Evolutionary conservation across 306 rosid genomes (phyloP).

Genomic region (Rosa lucieae): DNA sequence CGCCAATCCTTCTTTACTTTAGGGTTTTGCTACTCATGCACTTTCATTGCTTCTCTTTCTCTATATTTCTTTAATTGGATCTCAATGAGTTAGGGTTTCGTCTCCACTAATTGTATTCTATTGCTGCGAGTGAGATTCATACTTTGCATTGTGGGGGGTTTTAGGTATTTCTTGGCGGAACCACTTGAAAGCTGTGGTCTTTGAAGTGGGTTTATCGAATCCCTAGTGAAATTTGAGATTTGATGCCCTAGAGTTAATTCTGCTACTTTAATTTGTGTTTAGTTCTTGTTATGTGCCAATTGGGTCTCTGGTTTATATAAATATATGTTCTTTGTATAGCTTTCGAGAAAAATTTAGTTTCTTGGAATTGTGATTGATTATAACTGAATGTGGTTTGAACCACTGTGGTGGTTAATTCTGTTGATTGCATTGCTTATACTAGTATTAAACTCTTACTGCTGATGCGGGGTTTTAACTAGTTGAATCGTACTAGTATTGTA

Average conservation of each 20-base stretch:
- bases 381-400: neutral
- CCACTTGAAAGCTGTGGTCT: neutral
- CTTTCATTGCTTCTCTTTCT: conserved; percentile 1
- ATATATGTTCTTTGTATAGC: neutral
- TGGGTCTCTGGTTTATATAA: no score
- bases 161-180: no score
- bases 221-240: neutral
- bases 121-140: neutral
- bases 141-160: neutral
- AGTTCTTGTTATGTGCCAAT: no score
- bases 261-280: conserved; percentile 6
- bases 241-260: neutral
- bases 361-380: neutral
- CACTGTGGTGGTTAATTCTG: neutral
- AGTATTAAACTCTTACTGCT: neutral
- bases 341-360: neutral
- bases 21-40: neutral
- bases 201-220: conserved; percentile 11
- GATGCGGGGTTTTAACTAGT: neutral
- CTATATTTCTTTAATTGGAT: neutral
- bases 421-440: neutral
- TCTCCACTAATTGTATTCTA: neutral
- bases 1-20: neutral
- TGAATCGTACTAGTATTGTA: neutral
- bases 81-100: neutral